Base-by-base conservation (phyloP, 257 asterid species). In the Verbena officinalis region DNA sequence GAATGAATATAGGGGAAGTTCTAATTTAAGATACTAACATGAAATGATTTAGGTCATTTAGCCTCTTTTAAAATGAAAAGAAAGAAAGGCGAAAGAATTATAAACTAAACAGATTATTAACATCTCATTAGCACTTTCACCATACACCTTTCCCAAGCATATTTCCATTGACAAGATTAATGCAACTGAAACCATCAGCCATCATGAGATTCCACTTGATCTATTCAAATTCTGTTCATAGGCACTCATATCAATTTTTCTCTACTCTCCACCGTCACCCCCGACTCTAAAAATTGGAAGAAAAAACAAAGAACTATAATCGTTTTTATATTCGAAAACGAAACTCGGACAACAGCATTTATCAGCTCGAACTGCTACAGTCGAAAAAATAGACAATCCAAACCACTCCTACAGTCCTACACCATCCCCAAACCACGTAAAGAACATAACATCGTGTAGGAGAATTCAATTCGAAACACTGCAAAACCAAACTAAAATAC, bases 261-360 rank as follows among this genome's bases (percentile, higher is more conserved):
- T 48, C 36, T 23, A 38, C 45, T 23, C 39, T 11, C 43, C 51
- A 13, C 11, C 48, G 1, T 15, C 20, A 22, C 33, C 33, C 34
- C 19, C 6, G 17, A 20, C 5, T 9, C 2, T 11, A 23, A n/a
- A 33, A 45, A 7, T n/a, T n/a, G n/a, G n/a, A n/a, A n/a, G n/a
- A n/a, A n/a, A 31, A 9, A 53, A 10, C 5, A 8, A 19, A 17
- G 9, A 27, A 13, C 7, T 12, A 19, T 13, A 21, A 33, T 33
- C 52, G 4, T 48, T 62, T 17, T 19, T 9, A 54, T 53, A 56
- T 56, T 57, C 33, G 44, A 55, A 55, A 44, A 33, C 12, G 16
- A 62, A 49, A 57, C 21, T 58, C 3, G 36, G 38, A 54, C 19
- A 38, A 39, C 44, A 43, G n/a, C 46, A 62, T 70, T 55, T 21